Conservation (phyloP, 176 grass and related monocot species). For the Triticum monococcum region DNA sequence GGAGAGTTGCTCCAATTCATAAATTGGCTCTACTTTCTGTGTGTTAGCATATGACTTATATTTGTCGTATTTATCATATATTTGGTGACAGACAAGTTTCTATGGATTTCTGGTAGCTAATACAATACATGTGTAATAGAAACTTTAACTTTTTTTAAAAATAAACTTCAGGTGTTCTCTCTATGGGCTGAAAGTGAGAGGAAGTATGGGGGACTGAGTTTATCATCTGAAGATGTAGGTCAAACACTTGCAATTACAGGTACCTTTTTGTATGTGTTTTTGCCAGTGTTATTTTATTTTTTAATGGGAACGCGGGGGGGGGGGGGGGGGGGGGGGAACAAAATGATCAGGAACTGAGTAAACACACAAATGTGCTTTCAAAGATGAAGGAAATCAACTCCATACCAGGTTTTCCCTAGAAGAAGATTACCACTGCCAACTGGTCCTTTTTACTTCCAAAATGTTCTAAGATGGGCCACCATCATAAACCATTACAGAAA, state of each 20-base stretch:
- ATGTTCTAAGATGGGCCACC: background rate
- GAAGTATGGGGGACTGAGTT: constrained; percentile 71
- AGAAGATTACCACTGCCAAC: background rate
- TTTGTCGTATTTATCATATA: background rate
- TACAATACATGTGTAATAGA: background rate
- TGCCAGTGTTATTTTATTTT: background rate
- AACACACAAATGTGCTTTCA: background rate
- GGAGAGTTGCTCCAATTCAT: background rate
- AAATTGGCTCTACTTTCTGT: background rate
- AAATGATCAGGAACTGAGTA: background rate
- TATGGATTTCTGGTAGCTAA: background rate
- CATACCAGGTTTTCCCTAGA: background rate
- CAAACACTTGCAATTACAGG: constrained; percentile 70
- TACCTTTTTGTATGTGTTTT: background rate
- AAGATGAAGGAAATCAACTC: background rate
- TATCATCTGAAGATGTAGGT: constrained; percentile 62
- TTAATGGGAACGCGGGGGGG: background rate
- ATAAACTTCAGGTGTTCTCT: constrained; percentile 60
- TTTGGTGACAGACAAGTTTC: background rate
- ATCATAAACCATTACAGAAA: background rate
- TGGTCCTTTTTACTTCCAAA: background rate
- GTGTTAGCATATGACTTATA: background rate
- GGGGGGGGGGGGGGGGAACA: background rate
- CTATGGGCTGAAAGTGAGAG: constrained; percentile 80
- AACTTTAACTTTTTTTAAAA: background rate